These are phyloP conservation scores for Brassica nigra DNA, from an alignment of 345 rosid species.

Conservation along the genomic window DNA sequence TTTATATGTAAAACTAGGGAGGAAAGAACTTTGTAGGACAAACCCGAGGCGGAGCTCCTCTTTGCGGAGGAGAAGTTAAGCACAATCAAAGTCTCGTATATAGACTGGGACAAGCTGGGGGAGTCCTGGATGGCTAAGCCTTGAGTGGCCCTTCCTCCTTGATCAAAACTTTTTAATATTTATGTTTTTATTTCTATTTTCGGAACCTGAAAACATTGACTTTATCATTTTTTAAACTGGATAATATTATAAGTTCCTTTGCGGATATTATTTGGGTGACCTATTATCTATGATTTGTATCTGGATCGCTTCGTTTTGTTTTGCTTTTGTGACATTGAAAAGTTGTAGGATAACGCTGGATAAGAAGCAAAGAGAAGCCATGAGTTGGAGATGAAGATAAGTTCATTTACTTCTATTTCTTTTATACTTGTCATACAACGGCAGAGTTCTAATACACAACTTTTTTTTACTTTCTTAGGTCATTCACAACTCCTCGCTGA, in stretches of 20 bases:
- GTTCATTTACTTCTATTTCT: background rate
- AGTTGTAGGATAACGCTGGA: background rate
- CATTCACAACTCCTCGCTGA: background rate
- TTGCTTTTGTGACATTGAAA: background rate
- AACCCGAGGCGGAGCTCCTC: background rate
- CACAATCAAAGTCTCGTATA: background rate
- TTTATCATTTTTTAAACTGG: background rate
- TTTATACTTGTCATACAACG: background rate
- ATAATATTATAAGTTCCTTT: background rate
- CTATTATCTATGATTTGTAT: too few relatives aligned
- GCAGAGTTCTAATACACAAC: background rate
- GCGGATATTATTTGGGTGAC: background rate
- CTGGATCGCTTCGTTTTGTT: background rate
- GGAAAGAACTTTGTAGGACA: background rate
- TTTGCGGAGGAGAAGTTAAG: background rate
- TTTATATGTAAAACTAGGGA: too few relatives aligned
- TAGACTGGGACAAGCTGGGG: background rate
- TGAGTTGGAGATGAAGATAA: background rate
- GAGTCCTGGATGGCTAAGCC: background rate
- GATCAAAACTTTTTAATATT: too few relatives aligned
- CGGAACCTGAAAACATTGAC: background rate
- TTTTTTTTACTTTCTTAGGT: background rate
- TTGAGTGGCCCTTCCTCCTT: background rate
- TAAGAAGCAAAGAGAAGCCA: background rate
- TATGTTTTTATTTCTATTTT: background rate